Evolutionary conservation across 2,329 filamentous ascomycete genomes (phyloP), one percentile per base, ranked within the genome.

Genomic region (Alternaria burnsii): DNA sequence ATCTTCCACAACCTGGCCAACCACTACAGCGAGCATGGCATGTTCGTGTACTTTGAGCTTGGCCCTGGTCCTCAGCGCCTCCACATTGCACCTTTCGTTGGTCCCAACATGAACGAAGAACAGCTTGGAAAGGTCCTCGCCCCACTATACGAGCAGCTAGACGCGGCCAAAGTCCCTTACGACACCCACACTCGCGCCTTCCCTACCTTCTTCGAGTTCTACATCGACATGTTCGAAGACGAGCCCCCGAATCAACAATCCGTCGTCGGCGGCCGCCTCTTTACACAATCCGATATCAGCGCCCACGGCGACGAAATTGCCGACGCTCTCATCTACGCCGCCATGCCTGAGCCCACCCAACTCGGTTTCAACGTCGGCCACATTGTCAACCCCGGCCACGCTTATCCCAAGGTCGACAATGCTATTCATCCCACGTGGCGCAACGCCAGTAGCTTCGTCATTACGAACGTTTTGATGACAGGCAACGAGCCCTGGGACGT

Each of bases 11-110:
- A 74, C 34, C 57, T 77, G 12, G 52, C 75, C 5, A 78, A 78
- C 52, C 73, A 74, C 61, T 74, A 75, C 58, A 64, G 63, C 22
- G 67, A 71, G 22, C 58, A 76, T 50, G 74, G 73, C 12, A 75
- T 78, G 66, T 78, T 78, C 46, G 75, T 76, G 3, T 78, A 78
- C 66, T 78, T 76, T 44, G 75, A 78, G 46, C 52, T 70, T 4
- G 65, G 67, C 5, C 63, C 63, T 22, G 71, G 72, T 6, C 72
- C 68, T 11, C 64, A 66, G 8, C 71, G 68, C 24, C 67, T 78
- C 1, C 71, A 77, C 44, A 65, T 78, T 40, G 72, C 73, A 5
- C 75, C 75, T 1, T 72, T 78, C 16, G 74, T 76, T 9, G 74
- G 66, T 3, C 75, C 75, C 9, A 74, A 71, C 24, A 76, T 76